Base-by-base conservation (phyloP, 2,329 filamentous ascomycete genomes). In the Passalora sequoiae region DNA sequence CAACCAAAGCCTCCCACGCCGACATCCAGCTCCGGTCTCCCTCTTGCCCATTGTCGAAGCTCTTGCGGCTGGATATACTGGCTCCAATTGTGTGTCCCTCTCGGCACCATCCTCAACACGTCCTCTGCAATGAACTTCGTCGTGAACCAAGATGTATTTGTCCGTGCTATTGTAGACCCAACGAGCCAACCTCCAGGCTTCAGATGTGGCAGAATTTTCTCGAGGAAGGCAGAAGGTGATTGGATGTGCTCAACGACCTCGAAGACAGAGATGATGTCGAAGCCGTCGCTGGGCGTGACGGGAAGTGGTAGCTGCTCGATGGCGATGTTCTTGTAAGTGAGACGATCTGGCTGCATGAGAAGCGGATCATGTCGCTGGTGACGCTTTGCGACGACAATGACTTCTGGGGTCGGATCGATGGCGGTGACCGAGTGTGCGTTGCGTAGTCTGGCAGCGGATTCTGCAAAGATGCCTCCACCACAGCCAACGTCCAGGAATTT, bases 191-290 rank as follows among this genome's bases (percentile, higher is more conserved):
- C 92, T 1, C 92, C 92, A 0, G 91, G 91, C 53, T 80, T 83
- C 17, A 98, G 81, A 55, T 94, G 87, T 1, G 79, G 76, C 29
- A 85, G 72, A 48, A 87, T 82, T 2, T 74, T 72, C 38, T 81
- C 73, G 3, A 96, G 76, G 54, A 96, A 95, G 3, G 78, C 72
- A 0, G 79, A 77, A 0, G 88, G 88, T 16, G 80, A 72, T 43
- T 84, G 80, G 46, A 98, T 84, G 65, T 98, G 92, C 68, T 98
- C 92, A 42, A 98, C 77, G 4, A 98, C 92, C 67, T 98, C 92
- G 65, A 97, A 98, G 5, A 94, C 66, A 1, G 85, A 85, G 7
- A 98, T 81, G 1, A 97, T 68, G 62, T 97, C 89, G 68, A 81
- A 92, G 25, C 64, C 61, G 9, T 74, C 70, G 4, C 53, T 46